phyloP scores from a whole-genome alignment of 768 basidiomycete species.

The Ramaria sp. region DNA sequence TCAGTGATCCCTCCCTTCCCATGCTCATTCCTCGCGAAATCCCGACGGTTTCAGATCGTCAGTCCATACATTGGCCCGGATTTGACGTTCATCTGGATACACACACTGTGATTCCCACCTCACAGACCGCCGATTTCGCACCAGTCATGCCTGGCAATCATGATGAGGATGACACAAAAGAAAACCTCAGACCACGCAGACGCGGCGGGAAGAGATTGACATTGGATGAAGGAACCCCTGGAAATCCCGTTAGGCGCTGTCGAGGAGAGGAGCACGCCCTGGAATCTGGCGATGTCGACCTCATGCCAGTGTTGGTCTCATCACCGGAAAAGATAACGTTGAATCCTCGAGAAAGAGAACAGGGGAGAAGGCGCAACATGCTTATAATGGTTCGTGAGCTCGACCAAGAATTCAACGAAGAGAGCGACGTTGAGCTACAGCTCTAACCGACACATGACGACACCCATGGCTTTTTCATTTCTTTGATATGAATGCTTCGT shows the following conservation, averaged over 20 bases:
- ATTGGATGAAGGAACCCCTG: background rate
- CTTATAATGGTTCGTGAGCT: background rate
- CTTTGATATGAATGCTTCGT: background rate
- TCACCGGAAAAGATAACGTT: background rate
- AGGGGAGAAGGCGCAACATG: background rate
- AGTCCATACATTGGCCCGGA: constrained; percentile 58
- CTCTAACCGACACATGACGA: background rate
- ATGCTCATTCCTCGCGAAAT: constrained; percentile 26
- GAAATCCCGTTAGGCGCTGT: background rate
- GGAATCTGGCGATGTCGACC: background rate
- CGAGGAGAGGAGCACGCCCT: background rate
- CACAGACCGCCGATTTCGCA: background rate
- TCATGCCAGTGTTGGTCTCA: background rate
- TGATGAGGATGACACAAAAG: constrained; percentile 37
- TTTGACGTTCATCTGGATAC: constrained; percentile 46
- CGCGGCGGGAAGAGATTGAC: background rate
- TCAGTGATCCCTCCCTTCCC: constrained; percentile 7
- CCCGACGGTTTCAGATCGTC: constrained; percentile 33
- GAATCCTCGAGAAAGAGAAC: background rate
- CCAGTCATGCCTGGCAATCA: constrained; percentile 9
- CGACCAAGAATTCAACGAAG: background rate
- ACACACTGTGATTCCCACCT: constrained; percentile 12
- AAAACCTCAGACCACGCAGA: constrained; percentile 43
- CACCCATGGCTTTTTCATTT: background rate
- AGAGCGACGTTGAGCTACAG: background rate